Evolutionary conservation across 345 rosid species (phyloP), one percentile per base, ranked within the genome.

Genomic region (Eucalyptus tenuipes): DNA sequence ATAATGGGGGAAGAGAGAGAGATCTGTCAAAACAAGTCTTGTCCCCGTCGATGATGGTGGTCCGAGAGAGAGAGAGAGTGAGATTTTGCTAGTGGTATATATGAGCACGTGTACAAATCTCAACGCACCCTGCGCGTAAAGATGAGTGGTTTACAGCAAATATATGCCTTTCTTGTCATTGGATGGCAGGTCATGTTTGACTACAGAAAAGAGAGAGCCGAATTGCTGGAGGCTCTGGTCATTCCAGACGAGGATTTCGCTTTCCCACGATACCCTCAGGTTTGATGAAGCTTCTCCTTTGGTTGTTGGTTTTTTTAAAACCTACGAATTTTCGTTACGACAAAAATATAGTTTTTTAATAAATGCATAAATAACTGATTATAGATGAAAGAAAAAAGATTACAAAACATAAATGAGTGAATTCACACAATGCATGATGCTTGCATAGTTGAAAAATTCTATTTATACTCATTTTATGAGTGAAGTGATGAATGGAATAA

Each of bases 201-300:
- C 22, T 49, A 90, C 87, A 91, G 90, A 86, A 86, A 90, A 47
- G 93, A 93, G 92, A 92, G 53, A 90, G 24, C 5, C 16, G 91
- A 92, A 87, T 91, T 93, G 86, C 49, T 92, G 18, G 88, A 93
- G 82, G 95, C 93, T 37, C 16, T 89, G 66, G 86, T 89, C 49
- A 82, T 88, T 49, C 87, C 86, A 22, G 93, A 91, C 52, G 27
- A 92, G 33, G 86, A 88, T 18, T 90, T 90, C 81, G 45, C 71
- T 22, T 59, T 87, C n/a, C 89, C 92, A 49, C 16, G 6, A 25
- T 66, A 47, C 57, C 84, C 89, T 3, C 93, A 93, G 90, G 93
- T 89, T 22, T 68, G 24, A 33, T n/a, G 45, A n/a, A 15, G 79
- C 79, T 66, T 66, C 42, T 66, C 42, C 79, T 8, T 66, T 31